Base-by-base conservation (phyloP, 768 basidiomycete species). In the Kwoniella shandongensis region DNA sequence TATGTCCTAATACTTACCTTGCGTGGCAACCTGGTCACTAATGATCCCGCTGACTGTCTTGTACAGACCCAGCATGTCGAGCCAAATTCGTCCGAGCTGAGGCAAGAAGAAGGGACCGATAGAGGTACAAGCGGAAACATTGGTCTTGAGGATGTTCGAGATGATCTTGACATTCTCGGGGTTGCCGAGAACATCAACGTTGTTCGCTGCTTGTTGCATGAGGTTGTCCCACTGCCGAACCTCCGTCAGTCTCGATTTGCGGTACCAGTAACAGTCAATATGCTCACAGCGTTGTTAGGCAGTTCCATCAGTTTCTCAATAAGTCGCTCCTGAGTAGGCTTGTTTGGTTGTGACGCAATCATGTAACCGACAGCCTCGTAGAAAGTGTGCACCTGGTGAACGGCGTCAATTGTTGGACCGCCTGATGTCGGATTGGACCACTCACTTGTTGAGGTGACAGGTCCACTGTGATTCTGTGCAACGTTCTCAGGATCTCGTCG, bases 361-460 rank as follows among this genome's bases (percentile, higher is more conserved):
- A 98, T 98, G 81, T 97, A 91, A 3, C 96, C 96, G 45, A 98
- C 89, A 5, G 96, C 96, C 78, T 98, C 94, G 68, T 98, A 98
- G 81, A 97, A 98, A 0, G 94, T 97, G 76, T 99, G 94, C 27
- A 96, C 91, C 81, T 75, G 23, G 26, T 54, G 36, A 41, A 18
- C 48, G 10, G 12, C 64, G 62, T 46, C 54, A 53, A 38, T 63
- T 41, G 29, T 27, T 30, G 39, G 29, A 17, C 7, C 32, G 2
- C 17, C 17, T 25, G 52, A 41, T 12, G 8, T 4, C 13, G 27
- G 29, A 25, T 27, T 13, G 1, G 20, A 12, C n/a, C 8, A 66
- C 75, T 58, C 38, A 76, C 78, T 79, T 99, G 94, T 71, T 89
- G 89, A 36, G 94, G 91, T 1, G 88, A 88, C 11, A 99, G 80